Evolutionary conservation across 805 yeast genomes (phyloP).

Genomic region (Pichia membranifaciens): DNA sequence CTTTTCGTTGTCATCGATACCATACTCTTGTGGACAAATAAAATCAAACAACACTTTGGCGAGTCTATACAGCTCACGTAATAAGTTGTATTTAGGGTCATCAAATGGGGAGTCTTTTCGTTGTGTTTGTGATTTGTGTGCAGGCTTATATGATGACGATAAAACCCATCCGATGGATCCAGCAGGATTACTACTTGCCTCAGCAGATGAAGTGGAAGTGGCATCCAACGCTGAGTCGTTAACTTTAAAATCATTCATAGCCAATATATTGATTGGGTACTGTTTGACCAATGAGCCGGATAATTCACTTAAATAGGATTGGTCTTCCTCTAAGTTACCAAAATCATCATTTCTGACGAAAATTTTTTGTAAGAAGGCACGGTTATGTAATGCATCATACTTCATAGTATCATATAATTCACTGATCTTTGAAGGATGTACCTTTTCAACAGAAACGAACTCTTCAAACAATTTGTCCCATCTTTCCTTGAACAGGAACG

Average conservation of each 20-base stretch:
- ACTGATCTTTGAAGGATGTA: constrained; percentile 94
- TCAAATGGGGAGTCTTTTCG: constrained; percentile 52
- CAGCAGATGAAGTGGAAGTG: constrained; percentile 21
- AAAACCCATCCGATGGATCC: constrained; percentile 75
- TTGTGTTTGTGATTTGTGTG: constrained; percentile 18
- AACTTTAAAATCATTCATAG: constrained; percentile 69
- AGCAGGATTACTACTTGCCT: constrained; percentile 31
- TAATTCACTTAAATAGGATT: constrained; percentile 32
- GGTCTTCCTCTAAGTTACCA: constrained; percentile 4
- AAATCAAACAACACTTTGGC: constrained; percentile 94
- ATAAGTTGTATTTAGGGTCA: constrained; percentile 67
- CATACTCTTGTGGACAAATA: constrained; percentile 98
- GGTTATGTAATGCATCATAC: constrained; percentile 92
- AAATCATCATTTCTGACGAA: constrained; percentile 54
- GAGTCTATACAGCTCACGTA: constrained; percentile 82
- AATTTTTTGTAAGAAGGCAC: constrained; percentile 78
- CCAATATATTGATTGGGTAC: constrained; percentile 68
- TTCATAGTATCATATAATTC: constrained; percentile 98
- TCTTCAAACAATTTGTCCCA: constrained; percentile 97
- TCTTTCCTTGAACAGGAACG: constrained; percentile 81
- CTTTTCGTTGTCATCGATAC: constrained; percentile 91
- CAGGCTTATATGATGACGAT: constrained; percentile 27
- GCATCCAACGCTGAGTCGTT: constrained; percentile 34
- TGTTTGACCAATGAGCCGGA: constrained; percentile 55
- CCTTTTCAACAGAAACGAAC: constrained; percentile 87